phyloP scores from a whole-genome alignment of 805 yeast genomes.

The Kluyveromyces siamensis region DNA sequence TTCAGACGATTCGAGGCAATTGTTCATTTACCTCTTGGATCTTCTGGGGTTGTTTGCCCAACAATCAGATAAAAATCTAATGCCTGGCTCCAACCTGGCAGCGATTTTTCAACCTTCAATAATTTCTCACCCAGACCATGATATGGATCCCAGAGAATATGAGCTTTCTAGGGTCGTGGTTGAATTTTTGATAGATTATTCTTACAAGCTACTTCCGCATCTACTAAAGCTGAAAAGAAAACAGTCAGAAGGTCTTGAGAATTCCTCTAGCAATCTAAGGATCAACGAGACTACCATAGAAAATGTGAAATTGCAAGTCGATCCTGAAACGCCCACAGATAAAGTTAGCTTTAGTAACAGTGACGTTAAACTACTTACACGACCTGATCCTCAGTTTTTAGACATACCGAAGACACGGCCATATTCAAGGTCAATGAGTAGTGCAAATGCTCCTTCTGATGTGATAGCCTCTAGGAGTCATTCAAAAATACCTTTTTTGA shows the following conservation, averaged over 20 bases:
- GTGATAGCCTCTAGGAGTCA: conserved; percentile 21
- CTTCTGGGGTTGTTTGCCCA: conserved; percentile 77
- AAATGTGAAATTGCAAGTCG: conserved; percentile 3
- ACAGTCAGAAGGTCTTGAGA: conserved; percentile 5
- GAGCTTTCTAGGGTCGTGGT: conserved; percentile 78
- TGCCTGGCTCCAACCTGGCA: conserved; percentile 90
- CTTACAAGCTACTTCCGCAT: conserved; percentile 64
- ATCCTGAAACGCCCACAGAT: conserved; percentile 5
- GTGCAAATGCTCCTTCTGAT: conserved; percentile 25
- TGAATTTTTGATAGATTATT: conserved; percentile 81
- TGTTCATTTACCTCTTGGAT: conserved; percentile 80
- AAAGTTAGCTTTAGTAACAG: not conserved
- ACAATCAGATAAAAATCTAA: conserved; percentile 66
- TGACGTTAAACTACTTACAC: conserved; percentile 1
- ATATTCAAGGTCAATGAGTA: conserved; percentile 26
- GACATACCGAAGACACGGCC: conserved; percentile 18
- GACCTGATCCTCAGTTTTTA: conserved; percentile 7
- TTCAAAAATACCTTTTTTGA: conserved; percentile 24
- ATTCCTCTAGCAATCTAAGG: not conserved
- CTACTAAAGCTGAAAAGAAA: conserved; percentile 29
- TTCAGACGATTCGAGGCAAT: conserved; percentile 72
- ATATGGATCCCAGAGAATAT: conserved; percentile 86
- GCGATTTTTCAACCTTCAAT: conserved; percentile 97
- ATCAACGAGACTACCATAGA: not conserved
- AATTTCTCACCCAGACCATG: conserved; percentile 85